A percentile compares a stretch with the other conserved stretches of the same genome.
Conservation (phyloP, 2,329 filamentous ascomycete genomes). For the Clarireedia monteithiana region DNA sequence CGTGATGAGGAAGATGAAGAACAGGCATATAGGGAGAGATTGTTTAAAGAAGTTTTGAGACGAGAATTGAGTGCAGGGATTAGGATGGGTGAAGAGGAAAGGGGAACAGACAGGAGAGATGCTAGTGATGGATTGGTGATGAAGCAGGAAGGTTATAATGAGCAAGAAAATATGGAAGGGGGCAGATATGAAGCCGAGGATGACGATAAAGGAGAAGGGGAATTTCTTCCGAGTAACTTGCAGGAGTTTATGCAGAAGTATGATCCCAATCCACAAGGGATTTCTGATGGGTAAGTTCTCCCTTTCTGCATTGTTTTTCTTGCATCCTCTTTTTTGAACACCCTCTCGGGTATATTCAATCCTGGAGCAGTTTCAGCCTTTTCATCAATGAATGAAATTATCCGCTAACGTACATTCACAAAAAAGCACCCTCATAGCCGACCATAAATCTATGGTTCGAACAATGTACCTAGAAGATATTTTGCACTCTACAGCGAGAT, state of each 20-base stretch:
- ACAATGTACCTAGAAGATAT: conserved; percentile 15
- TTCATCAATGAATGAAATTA: too few species aligned
- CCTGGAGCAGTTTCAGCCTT: too few species aligned
- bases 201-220: neutral
- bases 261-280: conserved; percentile 3
- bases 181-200: too few species aligned
- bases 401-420: too few species aligned
- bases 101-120: neutral
- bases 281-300: conserved; percentile 2
- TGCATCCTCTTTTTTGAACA: too few species aligned
- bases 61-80: too few species aligned
- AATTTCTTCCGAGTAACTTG: neutral
- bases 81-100: neutral
- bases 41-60: neutral
- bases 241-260: conserved; percentile 14
- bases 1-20: neutral
- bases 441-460: conserved; percentile 10
- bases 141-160: too few species aligned
- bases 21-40: too few species aligned
- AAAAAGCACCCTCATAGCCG: neutral
- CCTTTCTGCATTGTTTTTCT: neutral
- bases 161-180: too few species aligned
- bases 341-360: too few species aligned
- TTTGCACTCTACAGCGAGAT: conserved; percentile 10
- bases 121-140: too few species aligned